Conservation (phyloP, 768 basidiomycete species). For the Boletus rufocinnamomeus region DNA sequence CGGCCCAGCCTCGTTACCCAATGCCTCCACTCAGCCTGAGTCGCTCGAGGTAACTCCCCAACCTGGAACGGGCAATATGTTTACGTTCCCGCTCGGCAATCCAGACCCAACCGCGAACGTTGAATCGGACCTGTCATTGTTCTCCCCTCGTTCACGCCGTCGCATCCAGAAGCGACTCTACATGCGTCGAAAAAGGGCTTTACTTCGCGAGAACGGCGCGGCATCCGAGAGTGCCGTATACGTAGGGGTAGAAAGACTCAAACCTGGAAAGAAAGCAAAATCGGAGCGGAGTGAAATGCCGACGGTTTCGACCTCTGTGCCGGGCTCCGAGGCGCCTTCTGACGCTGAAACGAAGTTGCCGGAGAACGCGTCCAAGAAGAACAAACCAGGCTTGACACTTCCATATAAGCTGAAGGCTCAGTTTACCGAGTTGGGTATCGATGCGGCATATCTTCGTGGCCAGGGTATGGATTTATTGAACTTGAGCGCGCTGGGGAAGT, state of each 20-base stretch:
- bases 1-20: not conserved
- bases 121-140: slow-evolving; percentile 24
- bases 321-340: slow-evolving; percentile 9
- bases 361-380: slow-evolving; percentile 18
- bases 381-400: slow-evolving; percentile 42
- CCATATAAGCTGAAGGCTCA: slow-evolving; percentile 46
- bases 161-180: slow-evolving; percentile 64
- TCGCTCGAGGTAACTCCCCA: not conserved
- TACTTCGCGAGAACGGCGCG: slow-evolving; percentile 38
- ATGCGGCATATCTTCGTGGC: slow-evolving; percentile 42
- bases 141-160: slow-evolving; percentile 53
- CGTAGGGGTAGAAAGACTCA: slow-evolving; percentile 33
- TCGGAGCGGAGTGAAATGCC: slow-evolving; percentile 2
- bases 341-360: slow-evolving; percentile 9
- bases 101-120: slow-evolving; percentile 1
- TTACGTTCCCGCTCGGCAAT: not conserved
- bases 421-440: slow-evolving; percentile 48
- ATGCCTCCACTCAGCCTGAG: not conserved
- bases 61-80: not conserved
- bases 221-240: not conserved
- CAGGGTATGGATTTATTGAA: slow-evolving; percentile 48
- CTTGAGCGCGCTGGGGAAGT: slow-evolving; percentile 34
- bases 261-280: slow-evolving; percentile 38
- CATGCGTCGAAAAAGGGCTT: slow-evolving; percentile 72
- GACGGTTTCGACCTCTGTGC: slow-evolving; percentile 9